Conservation (phyloP, 2,329 filamentous ascomycete species). For the Shiraia sp. region DNA sequence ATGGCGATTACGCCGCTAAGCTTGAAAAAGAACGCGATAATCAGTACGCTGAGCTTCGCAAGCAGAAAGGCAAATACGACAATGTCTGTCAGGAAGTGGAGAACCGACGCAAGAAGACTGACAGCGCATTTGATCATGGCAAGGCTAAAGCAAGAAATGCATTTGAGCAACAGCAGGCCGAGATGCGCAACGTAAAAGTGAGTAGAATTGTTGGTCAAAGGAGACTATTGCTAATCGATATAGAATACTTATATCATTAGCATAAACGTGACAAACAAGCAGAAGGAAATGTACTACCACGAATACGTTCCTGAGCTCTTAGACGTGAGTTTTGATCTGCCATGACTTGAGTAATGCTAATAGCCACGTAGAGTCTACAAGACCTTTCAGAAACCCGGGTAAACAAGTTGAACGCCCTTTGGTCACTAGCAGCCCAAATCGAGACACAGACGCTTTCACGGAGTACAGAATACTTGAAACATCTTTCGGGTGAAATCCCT, state of each 20-base stretch:
- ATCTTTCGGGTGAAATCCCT: constrained; percentile 77
- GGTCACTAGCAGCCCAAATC: constrained; percentile 77
- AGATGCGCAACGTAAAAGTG: constrained; percentile 93
- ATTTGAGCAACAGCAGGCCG: constrained; percentile 87
- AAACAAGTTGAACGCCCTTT: constrained; percentile 79
- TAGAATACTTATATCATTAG: constrained; percentile 92
- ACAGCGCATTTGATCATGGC: constrained; percentile 82
- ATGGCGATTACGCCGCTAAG: constrained; percentile 85
- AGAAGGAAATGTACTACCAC: constrained; percentile 96
- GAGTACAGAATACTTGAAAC: constrained; percentile 72
- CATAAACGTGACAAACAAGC: constrained; percentile 96
- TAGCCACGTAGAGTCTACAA: constrained; percentile 66
- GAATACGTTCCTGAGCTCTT: constrained; percentile 94
- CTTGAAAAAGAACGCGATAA: constrained; percentile 86
- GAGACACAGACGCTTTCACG: constrained; percentile 78
- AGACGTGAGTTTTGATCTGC: constrained; percentile 61
- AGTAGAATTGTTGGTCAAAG: not conserved
- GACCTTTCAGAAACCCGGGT: constrained; percentile 90
- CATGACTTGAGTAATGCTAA: constrained; percentile 4
- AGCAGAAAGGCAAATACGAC: constrained; percentile 93
- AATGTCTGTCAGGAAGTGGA: constrained; percentile 92
- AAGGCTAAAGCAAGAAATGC: constrained; percentile 88
- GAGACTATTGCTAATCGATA: constrained; percentile 23
- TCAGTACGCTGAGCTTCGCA: constrained; percentile 82
- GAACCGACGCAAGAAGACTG: constrained; percentile 89